phyloP scores from a whole-genome alignment of 768 basidiomycete genomes.

The Lentinus brumalis region DNA sequence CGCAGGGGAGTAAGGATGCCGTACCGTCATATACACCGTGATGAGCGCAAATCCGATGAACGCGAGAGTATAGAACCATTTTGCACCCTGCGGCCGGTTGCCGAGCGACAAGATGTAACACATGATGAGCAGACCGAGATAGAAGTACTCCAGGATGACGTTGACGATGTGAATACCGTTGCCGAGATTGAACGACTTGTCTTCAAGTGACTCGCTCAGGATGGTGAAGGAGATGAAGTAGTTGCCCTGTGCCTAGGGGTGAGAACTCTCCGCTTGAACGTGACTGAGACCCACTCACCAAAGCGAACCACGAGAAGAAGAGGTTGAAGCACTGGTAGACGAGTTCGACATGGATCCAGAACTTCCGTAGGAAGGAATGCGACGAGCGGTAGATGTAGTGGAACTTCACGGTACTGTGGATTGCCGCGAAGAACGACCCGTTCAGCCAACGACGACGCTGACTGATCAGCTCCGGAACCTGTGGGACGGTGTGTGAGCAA shows the following conservation, averaged over 20 bases:
- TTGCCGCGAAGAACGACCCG: constrained; percentile 96
- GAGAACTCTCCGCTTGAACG: not conserved
- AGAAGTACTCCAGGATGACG: constrained; percentile 80
- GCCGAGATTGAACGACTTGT: constrained; percentile 50
- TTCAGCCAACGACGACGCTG: constrained; percentile 97
- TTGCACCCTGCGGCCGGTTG: constrained; percentile 89
- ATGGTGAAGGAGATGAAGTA: constrained; percentile 90
- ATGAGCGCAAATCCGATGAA: constrained; percentile 88
- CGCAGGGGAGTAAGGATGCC: constrained; percentile 25
- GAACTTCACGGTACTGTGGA: constrained; percentile 92
- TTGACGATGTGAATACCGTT: constrained; percentile 73
- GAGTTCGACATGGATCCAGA: constrained; percentile 95
- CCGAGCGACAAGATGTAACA: constrained; percentile 89
- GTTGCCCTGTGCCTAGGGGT: constrained; percentile 57
- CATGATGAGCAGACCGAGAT: constrained; percentile 82
- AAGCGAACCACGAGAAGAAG: constrained; percentile 89
- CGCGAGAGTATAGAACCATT: constrained; percentile 82
- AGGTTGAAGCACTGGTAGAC: constrained; percentile 89
- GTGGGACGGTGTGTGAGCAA: not conserved
- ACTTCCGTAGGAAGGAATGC: constrained; percentile 79
- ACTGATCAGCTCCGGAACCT: constrained; percentile 91
- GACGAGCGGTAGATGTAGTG: constrained; percentile 93
- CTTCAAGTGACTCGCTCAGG: constrained; percentile 74
- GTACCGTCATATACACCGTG: constrained; percentile 95
- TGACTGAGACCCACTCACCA: constrained; percentile 47